Evolutionary conservation across 2,329 filamentous ascomycete species (phyloP).

Genomic region (Colletotrichum destructivum): DNA sequence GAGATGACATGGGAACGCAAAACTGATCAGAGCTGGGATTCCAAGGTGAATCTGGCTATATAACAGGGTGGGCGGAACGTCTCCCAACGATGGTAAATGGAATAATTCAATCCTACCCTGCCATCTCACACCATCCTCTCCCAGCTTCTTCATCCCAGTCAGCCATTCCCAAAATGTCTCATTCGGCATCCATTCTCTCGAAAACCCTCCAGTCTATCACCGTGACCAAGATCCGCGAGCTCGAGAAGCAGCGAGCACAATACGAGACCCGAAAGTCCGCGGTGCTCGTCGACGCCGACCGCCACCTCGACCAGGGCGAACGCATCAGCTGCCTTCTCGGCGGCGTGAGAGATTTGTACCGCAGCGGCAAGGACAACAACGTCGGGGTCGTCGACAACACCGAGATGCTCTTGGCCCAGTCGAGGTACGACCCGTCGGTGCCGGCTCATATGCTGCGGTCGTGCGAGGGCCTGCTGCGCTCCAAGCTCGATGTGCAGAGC

Average conservation of each 20-base stretch:
- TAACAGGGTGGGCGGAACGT: too few species aligned
- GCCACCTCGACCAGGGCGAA: slow-evolving; percentile 47
- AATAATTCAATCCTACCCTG: neutral
- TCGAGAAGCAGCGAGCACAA: slow-evolving; percentile 56
- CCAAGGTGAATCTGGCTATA: neutral
- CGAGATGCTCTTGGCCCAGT: slow-evolving; percentile 57
- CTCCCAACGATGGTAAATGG: too few species aligned
- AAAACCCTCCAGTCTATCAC: slow-evolving; percentile 61
- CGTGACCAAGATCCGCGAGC: slow-evolving; percentile 59
- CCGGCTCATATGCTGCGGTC: slow-evolving; percentile 51
- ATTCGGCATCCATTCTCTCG: slow-evolving; percentile 47
- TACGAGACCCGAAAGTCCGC: slow-evolving; percentile 55
- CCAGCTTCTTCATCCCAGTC: neutral
- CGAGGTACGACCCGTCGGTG: slow-evolving; percentile 58
- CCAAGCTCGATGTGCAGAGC: slow-evolving; percentile 57
- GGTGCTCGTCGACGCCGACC: slow-evolving; percentile 47
- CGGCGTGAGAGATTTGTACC: slow-evolving; percentile 25
- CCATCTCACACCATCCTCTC: neutral
- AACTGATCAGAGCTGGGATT: neutral
- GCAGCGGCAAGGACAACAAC: slow-evolving; percentile 48
- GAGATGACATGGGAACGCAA: too few species aligned
- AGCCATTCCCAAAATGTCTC: neutral
- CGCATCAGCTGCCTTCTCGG: slow-evolving; percentile 50
- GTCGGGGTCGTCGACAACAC: slow-evolving; percentile 56
- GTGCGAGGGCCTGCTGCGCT: slow-evolving; percentile 56